These are phyloP conservation scores for Pontederia crassipes DNA, from an alignment of 176 grass and related monocot genomes.

Conservation along the genomic window DNA sequence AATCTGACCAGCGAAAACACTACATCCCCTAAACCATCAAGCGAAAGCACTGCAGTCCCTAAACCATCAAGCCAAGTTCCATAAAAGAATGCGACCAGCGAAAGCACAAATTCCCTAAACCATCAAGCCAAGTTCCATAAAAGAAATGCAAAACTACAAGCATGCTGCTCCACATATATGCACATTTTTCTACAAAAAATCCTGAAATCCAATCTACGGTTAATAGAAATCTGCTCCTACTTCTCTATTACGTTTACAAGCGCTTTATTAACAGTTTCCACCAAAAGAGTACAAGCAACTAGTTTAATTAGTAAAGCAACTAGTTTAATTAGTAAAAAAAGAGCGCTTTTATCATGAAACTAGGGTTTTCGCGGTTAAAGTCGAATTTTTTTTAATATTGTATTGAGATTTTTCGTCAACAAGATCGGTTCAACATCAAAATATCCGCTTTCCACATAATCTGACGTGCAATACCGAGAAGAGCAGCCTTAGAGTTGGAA, in stretches of 20 bases:
- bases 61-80: too few species aligned
- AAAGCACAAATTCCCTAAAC: too few species aligned
- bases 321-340: neutral
- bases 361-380: neutral
- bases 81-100: too few species aligned
- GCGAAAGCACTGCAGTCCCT: too few species aligned
- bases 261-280: conserved; percentile 14
- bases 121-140: conserved; percentile 41
- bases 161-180: conserved; percentile 46
- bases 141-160: conserved; percentile 34
- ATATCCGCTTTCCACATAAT: neutral
- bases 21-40: conserved; percentile 29
- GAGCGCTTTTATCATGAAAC: neutral
- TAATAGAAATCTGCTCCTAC: conserved; percentile 34
- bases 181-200: conserved; percentile 22
- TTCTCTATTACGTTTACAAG: conserved; percentile 35
- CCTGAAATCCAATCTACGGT: conserved; percentile 40
- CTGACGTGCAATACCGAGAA: neutral
- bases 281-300: conserved; percentile 28
- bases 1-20: conserved; percentile 10
- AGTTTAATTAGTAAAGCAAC: conserved; percentile 30
- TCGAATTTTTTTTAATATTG: neutral
- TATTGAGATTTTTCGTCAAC: neutral
- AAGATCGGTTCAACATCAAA: neutral
- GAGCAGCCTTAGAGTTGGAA: neutral